phyloP scores from a whole-genome alignment of 106 monocot genomes.

The Dioscorea dumetorum region DNA sequence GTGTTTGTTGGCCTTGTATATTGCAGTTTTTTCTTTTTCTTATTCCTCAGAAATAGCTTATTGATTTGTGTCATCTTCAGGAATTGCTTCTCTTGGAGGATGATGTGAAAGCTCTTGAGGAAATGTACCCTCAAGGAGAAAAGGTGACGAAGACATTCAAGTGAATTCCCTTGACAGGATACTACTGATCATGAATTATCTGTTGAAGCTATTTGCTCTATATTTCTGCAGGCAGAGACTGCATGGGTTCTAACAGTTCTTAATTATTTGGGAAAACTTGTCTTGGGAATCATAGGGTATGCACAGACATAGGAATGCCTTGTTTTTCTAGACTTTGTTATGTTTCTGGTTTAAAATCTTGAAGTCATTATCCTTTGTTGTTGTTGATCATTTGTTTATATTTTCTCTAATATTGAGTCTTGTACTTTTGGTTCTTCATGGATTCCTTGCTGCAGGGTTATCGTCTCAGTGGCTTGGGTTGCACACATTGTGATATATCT shows the following conservation, averaged over 20 bases:
- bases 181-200: constrained; percentile 2
- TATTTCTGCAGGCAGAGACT: constrained; percentile 74
- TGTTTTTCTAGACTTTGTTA: not conserved
- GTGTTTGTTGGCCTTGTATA: too few species aligned
- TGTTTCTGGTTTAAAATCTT: too few species aligned
- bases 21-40: not conserved
- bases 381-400: too few species aligned
- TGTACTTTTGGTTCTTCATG: too few species aligned
- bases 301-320: not conserved
- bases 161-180: not conserved
- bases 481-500: constrained; percentile 90
- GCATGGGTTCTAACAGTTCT: constrained; percentile 94
- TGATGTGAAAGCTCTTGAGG: constrained; percentile 92
- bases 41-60: not conserved
- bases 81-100: constrained; percentile 94
- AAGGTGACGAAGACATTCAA: constrained; percentile 29
- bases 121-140: constrained; percentile 99
- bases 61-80: constrained; percentile 20
- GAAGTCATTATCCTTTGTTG: too few species aligned
- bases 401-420: too few species aligned
- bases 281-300: constrained; percentile 84
- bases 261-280: constrained; percentile 74
- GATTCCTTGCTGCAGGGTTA: constrained; percentile 38
- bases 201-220: not conserved
- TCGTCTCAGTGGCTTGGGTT: constrained; percentile 96